Evolutionary conservation across 2,329 filamentous ascomycete genomes (phyloP), one percentile per base, ranked within the genome.

Genomic region (Clarireedia paspali): DNA sequence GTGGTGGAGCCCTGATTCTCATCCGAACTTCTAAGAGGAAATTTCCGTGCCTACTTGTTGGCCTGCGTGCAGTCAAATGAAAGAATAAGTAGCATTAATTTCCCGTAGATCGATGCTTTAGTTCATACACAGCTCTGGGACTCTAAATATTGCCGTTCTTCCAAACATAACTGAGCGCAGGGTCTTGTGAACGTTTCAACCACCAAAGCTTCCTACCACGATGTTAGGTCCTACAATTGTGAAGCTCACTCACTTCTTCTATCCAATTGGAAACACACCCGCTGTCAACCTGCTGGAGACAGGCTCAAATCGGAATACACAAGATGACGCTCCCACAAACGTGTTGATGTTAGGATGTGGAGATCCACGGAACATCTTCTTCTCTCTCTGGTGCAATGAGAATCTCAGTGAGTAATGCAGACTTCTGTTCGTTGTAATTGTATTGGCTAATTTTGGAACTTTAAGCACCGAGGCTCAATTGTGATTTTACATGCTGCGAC

Each of bases 261-360:
- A 60, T 27, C 53, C 59, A 0, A 38, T 60, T 27, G 59, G 59
- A 1, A 58, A 56, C 38, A 59, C 57, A 1, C 51, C 57, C 12
- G 53, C 57, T 14, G 48, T 60, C 47, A 53, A 50, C 34, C 53
- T 60, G 5, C 20, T 53, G 9, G 23, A 55, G 47, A 23, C 47
- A 51, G 39, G 48, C 42, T 27, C 24, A 39, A 7, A 47, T 42
- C 17, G 12, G n/a, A 20, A 53, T 39, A 26, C 27, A 27, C n/a
- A 30, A 27, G 40, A 39, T 39, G 23, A 46, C 20, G 23, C n/a
- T 5, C 23, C 42, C 20, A 54, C 49, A 2, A 36, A 51, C 14
- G 47, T 57, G 24, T 30, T 60, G n/a, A 24, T 59, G 12, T n/a
- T 60, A 17, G 59, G 57, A 4, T 60, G 59, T 42, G 59, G 59